Evolutionary conservation across 1,284 basidiomycete genomes (phyloP).

Genomic region (Ceratorhiza oryzae-sativae): DNA sequence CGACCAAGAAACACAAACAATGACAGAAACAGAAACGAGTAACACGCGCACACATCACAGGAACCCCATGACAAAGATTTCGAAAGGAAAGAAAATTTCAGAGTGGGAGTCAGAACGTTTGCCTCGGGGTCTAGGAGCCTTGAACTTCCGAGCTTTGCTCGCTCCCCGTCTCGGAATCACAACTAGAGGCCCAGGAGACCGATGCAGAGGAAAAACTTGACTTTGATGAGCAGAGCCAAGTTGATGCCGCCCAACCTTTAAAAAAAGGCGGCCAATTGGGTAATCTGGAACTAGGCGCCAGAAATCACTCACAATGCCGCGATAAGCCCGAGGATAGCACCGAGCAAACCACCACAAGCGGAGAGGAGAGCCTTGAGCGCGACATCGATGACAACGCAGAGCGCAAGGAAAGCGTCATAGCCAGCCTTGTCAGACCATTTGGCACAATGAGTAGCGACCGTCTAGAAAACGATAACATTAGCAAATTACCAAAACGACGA

Average conservation of each 20-base stretch:
- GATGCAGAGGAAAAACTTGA: slow-evolving; percentile 30
- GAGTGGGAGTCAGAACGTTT: neutral
- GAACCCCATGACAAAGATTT: too few species aligned
- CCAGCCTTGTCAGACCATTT: slow-evolving; percentile 36
- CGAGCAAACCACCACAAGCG: slow-evolving; percentile 12
- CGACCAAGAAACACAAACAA: slow-evolving; percentile 5
- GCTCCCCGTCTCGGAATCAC: neutral
- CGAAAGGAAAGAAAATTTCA: neutral
- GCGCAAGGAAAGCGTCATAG: slow-evolving; percentile 13
- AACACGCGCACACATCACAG: too few species aligned
- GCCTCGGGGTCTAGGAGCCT: neutral
- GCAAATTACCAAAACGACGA: neutral
- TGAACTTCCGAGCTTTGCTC: neutral
- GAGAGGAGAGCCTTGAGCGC: slow-evolving; percentile 27
- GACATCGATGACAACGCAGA: slow-evolving; percentile 17
- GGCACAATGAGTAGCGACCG: slow-evolving; percentile 19
- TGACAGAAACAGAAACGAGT: neutral
- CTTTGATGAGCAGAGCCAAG: slow-evolving; percentile 27
- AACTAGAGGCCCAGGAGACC: slow-evolving; percentile 29
- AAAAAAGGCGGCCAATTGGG: neutral
- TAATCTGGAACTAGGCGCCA: neutral
- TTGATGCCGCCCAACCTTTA: slow-evolving; percentile 6
- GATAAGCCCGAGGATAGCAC: slow-evolving; percentile 7
- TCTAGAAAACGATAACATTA: neutral
- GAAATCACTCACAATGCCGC: slow-evolving; percentile 18